Evolutionary conservation across 495 filamentous ascomycete species (phyloP).

Genomic region (Podospora bellae-mahoneyi): DNA sequence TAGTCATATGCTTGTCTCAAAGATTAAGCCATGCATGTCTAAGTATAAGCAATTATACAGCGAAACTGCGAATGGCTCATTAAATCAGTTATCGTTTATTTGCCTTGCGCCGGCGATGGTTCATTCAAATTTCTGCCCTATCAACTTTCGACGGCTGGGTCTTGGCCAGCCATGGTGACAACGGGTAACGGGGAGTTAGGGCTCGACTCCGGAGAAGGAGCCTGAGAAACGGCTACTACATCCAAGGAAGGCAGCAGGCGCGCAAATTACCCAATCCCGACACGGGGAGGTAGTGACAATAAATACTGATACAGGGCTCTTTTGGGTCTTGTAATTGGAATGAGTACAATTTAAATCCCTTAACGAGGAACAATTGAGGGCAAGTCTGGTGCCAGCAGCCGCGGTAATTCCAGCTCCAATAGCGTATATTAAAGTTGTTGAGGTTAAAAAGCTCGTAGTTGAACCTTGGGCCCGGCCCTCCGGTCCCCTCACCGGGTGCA

Average conservation of each 20-base stretch:
- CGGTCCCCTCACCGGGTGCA: too few species aligned
- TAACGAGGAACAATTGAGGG: slow-evolving; percentile 57
- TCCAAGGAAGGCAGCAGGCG: slow-evolving; percentile 44
- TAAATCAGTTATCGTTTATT: slow-evolving; percentile 73
- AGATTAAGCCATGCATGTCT: slow-evolving; percentile 72
- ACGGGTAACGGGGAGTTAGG: slow-evolving; percentile 55
- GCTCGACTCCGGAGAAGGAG: slow-evolving; percentile 46
- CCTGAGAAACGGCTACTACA: too few species aligned
- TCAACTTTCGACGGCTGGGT: slow-evolving; percentile 59
- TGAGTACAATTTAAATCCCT: slow-evolving; percentile 57
- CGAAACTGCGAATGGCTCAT: slow-evolving; percentile 71
- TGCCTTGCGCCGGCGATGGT: slow-evolving; percentile 62
- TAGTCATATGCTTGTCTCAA: slow-evolving; percentile 72
- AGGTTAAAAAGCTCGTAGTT: too few species aligned
- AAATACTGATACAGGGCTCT: slow-evolving; percentile 57
- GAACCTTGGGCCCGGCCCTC: too few species aligned
- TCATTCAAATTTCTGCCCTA: slow-evolving; percentile 68
- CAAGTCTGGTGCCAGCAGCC: slow-evolving; percentile 46
- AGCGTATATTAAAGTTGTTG: slow-evolving; percentile 21
- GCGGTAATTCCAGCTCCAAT: slow-evolving; percentile 39
- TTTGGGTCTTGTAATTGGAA: slow-evolving; percentile 57
- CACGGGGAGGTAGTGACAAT: slow-evolving; percentile 47
- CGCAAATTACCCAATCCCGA: slow-evolving; percentile 53
- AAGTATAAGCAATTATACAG: slow-evolving; percentile 68
- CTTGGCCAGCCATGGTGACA: slow-evolving; percentile 52